Evolutionary conservation across 768 basidiomycete genomes (phyloP), one percentile per base, ranked within the genome.

Genomic region (Hypholoma fasciculare): DNA sequence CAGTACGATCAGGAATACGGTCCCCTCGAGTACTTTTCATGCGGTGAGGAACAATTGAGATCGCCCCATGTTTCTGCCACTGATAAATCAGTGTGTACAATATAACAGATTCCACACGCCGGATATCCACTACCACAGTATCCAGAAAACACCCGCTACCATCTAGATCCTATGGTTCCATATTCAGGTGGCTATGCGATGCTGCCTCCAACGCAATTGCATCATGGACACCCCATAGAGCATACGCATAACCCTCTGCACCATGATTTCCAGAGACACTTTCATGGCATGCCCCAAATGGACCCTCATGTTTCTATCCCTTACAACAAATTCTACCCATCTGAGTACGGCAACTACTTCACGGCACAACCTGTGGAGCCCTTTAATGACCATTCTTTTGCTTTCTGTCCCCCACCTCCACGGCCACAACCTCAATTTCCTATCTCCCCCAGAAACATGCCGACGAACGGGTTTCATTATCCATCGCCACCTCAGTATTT

Each of bases 331-430:
- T 88, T 82, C 64, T 60, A 56, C 52, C 52, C 56, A 34, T 44
- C 55, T 36, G 88, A 89, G 44, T 90, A 85, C 67, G 75, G 81
- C 23, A 74, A 78, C 8, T 89, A 87, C 67, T 88, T 87, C 71
- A 69, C 75, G 48, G 79, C 77, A 42, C 77, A 79, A 34, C 73
- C 82, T 59, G 78, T 78, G 58, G 82, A 85, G 61, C 70, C 73
- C 43, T 84, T 81, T 62, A 68, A 74, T 59, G 85, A 87, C 53
- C 86, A 82, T 71, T 74, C 78, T 42, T 86, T 86, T 67, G 78
- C 77, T 56, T 87, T 85, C 68, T 81, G 79, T 57, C 59, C 66
- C 19, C 16, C n/a, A 23, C 23, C 23, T 12, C 54, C 26, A 19
- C 17, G 14, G 9, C 30, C 6, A 34, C 30, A 34, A 34, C 6